Percentiles rank a stretch among this genome's conserved stretches.
Evolutionary conservation across 345 rosid species (phyloP).

Genomic region (Ceriops decandra): DNA sequence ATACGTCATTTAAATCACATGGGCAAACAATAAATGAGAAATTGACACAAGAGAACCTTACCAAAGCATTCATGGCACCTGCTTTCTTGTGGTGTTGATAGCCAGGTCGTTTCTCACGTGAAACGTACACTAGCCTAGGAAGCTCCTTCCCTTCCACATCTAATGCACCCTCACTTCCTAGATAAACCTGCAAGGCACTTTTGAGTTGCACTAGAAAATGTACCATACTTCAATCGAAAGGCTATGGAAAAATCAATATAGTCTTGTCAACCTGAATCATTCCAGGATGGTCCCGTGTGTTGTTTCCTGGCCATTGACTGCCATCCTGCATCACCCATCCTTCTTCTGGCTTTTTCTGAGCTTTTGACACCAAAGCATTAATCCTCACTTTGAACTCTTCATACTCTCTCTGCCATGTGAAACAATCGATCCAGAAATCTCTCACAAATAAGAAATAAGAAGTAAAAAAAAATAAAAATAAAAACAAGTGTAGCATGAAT

Average conservation of each 20-base stretch:
- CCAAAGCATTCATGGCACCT: constrained; percentile 97
- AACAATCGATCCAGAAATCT: not conserved
- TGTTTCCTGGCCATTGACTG: constrained; percentile 99
- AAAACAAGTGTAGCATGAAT: too few species aligned
- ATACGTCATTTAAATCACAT: not conserved
- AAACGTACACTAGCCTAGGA: constrained; percentile 87
- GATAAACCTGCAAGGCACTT: constrained; percentile 59
- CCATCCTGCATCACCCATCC: constrained; percentile 99
- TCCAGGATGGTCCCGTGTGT: constrained; percentile 97
- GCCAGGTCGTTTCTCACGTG: constrained; percentile 96
- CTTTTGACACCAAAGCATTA: constrained; percentile 85
- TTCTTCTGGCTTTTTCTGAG: constrained; percentile 96
- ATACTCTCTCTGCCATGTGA: constrained; percentile 68
- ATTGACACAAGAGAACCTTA: constrained; percentile 24
- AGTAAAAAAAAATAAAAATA: too few species aligned
- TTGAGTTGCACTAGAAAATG: not conserved
- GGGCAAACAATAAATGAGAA: not conserved
- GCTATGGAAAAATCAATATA: not conserved
- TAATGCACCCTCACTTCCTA: constrained; percentile 88
- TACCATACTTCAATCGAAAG: not conserved
- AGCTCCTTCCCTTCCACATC: constrained; percentile 90
- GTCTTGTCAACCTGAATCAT: constrained; percentile 76
- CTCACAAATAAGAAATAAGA: too few species aligned
- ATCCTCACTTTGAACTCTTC: constrained; percentile 96
- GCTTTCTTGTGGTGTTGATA: constrained; percentile 97